Evolutionary conservation across 106 monocot species (phyloP), one percentile per base, ranked within the genome.

Genomic region (Dioscorea zingiberensis): DNA sequence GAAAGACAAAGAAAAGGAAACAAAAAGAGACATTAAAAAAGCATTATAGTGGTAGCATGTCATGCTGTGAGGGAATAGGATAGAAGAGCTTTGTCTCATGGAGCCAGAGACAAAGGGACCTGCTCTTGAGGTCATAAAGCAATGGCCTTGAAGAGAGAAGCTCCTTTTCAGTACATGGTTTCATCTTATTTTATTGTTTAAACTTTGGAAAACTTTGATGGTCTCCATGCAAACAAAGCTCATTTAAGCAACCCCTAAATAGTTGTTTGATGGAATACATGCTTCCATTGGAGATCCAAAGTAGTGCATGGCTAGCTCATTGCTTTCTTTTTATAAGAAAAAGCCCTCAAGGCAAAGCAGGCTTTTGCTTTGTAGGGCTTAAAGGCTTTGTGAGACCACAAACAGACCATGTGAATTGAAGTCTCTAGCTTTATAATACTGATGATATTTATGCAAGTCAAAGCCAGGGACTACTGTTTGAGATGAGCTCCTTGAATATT

Each of bases 1-100:
- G 77, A 77, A 71, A 71, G 71, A 71, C 71, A 71, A 77, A 57
- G 45, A 68, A 18, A 68, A 73, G 73, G 63, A 69, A 78, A 78
- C 78, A 78, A 78, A 78, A 73, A 72, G 78, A 78, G 69, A 65
- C 23, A 60, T 23, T 15, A 32, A 47, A 59, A 56, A 28, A 21
- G 22, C 10, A 38, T 38, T 38, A 6, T 27, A 48, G 55, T 61
- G 69, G 49, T 49, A 58, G 38, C 48, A 59, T 68, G 72, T 69
- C 67, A 68, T 49, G 49, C 27, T 63, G 68, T 38, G 38, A 38
- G 47, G 64, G 32, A 65, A 58, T 25, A 44, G 30, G 58, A 59
- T 45, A 67, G 44, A 26, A 63, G 44, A 63, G 18, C 26, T 67
- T 55, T 25, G 45, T 32, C 57, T 55, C 23, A 47, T 38, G 14